Evolutionary conservation across 1,139 yeast genomes (phyloP), one percentile per base, ranked within the genome.

Genomic region (Lodderomyces parapsilosis): DNA sequence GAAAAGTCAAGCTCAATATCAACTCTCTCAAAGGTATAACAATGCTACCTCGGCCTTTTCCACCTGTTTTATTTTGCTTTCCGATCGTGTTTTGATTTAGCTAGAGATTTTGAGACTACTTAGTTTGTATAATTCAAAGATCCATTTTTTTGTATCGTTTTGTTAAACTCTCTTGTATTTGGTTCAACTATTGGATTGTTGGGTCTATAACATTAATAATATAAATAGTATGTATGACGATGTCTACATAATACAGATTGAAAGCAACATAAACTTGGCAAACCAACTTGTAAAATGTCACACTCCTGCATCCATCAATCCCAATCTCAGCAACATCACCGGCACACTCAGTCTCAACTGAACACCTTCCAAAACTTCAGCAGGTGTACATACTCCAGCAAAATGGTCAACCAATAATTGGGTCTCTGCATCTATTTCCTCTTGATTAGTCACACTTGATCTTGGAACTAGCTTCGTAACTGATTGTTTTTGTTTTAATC

Each of bases 21-120:
- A 28, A 28, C 32, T 28, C 32, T 28, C 32, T 28, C 32, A 28
- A 28, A 28, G 15, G 7, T 28, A n/a, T n/a, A n/a, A n/a, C n/a
- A 5, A 28, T 28, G 17, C 3, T 17, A 28, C 15, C 6, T 6
- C 9, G n/a, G 32, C 6, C 18, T 13, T 28, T 25, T 6, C n/a
- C 11, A 25, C 28, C n/a, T 10, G 11, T 25, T 7, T 25, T 25
- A 6, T 28, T 28, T 28, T 28, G 7, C 18, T 28, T 28, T n/a
- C n/a, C n/a, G n/a, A 4, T 14, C 6, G 15, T 13, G n/a, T 28
- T n/a, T 13, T 14, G 18, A 13, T 28, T 13, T 28, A n/a, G 17
- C 17, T n/a, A n/a, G n/a, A n/a, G n/a, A n/a, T n/a, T n/a, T n/a
- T n/a, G n/a, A n/a, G n/a, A n/a, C n/a, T n/a, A n/a, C n/a, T n/a